Evolutionary conservation across 2,329 filamentous ascomycete species (phyloP).

Genomic region (Botrytis sinoallii): DNA sequence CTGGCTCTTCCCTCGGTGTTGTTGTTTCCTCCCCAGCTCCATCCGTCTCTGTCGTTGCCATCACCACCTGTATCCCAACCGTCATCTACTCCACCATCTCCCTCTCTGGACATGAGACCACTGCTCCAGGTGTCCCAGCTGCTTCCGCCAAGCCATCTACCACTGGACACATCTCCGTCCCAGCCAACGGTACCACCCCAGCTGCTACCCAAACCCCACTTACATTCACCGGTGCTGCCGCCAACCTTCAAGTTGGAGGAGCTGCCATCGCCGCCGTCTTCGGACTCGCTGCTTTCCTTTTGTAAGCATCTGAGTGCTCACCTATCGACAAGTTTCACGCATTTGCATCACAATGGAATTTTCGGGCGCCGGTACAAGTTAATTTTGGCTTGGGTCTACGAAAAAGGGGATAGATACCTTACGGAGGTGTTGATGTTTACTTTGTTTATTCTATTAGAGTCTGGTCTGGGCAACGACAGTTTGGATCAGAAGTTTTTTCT

Average conservation of each 20-base stretch:
- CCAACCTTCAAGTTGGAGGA: constrained; percentile 18
- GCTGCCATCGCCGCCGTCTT: constrained; percentile 26
- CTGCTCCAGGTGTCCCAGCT: background rate
- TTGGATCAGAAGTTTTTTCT: constrained; percentile 7
- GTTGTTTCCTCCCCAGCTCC: background rate
- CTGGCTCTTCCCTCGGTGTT: constrained; percentile 1
- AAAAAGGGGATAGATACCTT: constrained; percentile 23
- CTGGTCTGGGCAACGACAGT: constrained; percentile 13
- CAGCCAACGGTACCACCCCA: constrained; percentile 16
- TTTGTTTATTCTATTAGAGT: constrained; percentile 20
- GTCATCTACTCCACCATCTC: constrained; percentile 23
- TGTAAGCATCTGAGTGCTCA: constrained; percentile 34
- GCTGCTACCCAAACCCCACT: constrained; percentile 22
- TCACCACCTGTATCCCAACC: constrained; percentile 22
- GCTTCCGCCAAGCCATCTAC: constrained; percentile 18
- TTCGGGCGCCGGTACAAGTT: constrained; percentile 20
- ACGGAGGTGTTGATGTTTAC: constrained; percentile 21
- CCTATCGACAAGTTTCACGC: constrained; percentile 25
- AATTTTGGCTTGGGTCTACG: constrained; percentile 35
- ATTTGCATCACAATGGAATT: constrained; percentile 25
- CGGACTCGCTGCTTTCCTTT: constrained; percentile 32
- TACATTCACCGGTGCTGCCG: constrained; percentile 15
- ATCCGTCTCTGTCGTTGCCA: constrained; percentile 16
- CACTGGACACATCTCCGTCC: constrained; percentile 10
- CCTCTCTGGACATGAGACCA: background rate